Conservation (phyloP, 805 yeast species). For the Pichia pseudocactophila region DNA sequence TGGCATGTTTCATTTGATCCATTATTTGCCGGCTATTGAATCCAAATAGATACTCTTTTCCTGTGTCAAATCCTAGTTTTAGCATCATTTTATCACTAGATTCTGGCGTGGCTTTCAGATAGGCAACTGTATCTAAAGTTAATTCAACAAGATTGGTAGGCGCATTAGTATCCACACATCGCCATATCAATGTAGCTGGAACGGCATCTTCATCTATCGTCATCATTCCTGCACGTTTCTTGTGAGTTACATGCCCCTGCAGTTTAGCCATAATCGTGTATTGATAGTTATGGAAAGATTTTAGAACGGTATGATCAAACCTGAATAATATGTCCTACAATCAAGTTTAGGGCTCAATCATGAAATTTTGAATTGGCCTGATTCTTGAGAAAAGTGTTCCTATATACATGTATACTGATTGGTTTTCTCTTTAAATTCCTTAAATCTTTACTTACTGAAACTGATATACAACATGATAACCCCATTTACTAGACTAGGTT, state of each 20-base stretch:
- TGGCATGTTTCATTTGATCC: conserved; percentile 59
- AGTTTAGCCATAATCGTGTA: conserved; percentile 5
- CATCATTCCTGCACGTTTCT: conserved; percentile 41
- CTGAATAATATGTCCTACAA: too few relatives aligned
- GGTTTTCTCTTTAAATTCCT: too few relatives aligned
- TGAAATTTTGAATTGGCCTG: neutral
- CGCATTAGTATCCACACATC: conserved; percentile 41
- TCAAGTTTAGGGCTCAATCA: too few relatives aligned
- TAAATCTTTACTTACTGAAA: neutral
- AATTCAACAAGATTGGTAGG: conserved; percentile 33
- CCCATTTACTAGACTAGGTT: too few relatives aligned
- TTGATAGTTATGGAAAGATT: too few relatives aligned
- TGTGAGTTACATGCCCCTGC: conserved; percentile 9
- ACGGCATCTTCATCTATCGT: conserved; percentile 45
- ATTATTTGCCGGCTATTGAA: conserved; percentile 68
- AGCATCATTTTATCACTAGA: conserved; percentile 59
- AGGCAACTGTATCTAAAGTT: conserved; percentile 34
- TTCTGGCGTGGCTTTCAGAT: conserved; percentile 64
- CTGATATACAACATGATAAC: too few relatives aligned
- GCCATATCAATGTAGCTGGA: conserved; percentile 52
- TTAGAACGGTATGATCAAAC: too few relatives aligned
- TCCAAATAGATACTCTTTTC: conserved; percentile 37
- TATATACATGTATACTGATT: too few relatives aligned
- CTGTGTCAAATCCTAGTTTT: conserved; percentile 33
- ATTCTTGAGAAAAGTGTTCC: too few relatives aligned